These are phyloP conservation scores for Eragrostis tef DNA, from an alignment of 202 grass and related monocot species.

Conservation along the genomic window DNA sequence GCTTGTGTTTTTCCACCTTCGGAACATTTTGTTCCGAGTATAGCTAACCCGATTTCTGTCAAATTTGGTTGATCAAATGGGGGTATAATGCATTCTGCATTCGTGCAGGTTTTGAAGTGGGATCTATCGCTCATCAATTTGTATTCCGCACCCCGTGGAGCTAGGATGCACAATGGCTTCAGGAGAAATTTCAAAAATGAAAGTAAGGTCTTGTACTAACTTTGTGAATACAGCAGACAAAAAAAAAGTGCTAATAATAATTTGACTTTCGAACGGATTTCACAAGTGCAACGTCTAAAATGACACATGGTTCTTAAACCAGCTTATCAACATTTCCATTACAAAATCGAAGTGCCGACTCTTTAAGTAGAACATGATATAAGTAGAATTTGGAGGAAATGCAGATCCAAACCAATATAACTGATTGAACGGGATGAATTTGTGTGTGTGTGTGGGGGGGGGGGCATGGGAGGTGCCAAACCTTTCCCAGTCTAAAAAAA, in stretches of 20 bases:
- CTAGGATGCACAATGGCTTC: constrained; percentile 4
- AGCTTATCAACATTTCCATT: neutral
- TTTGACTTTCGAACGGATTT: neutral
- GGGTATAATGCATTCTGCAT: neutral
- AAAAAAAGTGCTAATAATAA: neutral
- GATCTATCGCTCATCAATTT: constrained; percentile 3
- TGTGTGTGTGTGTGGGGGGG: too few relatives aligned
- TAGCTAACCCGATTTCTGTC: neutral
- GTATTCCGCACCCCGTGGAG: neutral
- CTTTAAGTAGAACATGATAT: neutral
- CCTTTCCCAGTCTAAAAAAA: neutral
- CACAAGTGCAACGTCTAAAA: neutral
- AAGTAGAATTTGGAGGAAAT: neutral
- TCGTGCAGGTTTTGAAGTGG: constrained; percentile 4
- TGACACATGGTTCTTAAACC: too few relatives aligned
- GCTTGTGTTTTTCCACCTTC: neutral
- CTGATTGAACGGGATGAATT: too few relatives aligned
- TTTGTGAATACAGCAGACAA: neutral
- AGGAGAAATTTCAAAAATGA: neutral
- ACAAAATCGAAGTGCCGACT: neutral
- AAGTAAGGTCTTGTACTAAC: constrained; percentile 5
- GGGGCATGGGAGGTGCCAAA: too few relatives aligned
- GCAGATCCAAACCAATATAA: too few relatives aligned
- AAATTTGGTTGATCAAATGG: neutral
- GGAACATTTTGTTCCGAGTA: neutral